Percentiles rank a stretch among this genome's conserved stretches.
These are phyloP conservation scores for Colletotrichum navitas DNA, from an alignment of 2,329 filamentous ascomycete genomes.

Conservation along the genomic window DNA sequence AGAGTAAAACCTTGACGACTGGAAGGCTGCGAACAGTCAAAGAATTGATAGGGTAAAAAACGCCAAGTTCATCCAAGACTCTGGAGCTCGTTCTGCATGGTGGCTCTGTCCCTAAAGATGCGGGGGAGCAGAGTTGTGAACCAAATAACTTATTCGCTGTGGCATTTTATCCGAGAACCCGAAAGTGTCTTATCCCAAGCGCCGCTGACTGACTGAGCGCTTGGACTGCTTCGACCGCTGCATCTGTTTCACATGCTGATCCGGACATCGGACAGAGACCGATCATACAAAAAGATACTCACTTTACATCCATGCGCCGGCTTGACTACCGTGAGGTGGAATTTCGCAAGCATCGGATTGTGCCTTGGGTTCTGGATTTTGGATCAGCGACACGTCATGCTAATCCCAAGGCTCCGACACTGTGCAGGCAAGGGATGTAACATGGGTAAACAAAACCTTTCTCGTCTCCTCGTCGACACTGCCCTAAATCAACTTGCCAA, in stretches of 20 bases:
- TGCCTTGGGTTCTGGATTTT: constrained; percentile 8
- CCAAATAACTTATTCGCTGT: constrained; percentile 14
- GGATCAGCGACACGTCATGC: constrained; percentile 36
- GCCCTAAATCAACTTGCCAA: neutral
- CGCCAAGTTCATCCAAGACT: constrained; percentile 31
- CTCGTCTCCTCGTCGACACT: constrained; percentile 11
- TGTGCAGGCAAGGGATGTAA: neutral
- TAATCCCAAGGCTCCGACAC: neutral
- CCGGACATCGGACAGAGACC: constrained; percentile 32
- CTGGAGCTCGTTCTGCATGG: neutral
- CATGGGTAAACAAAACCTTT: constrained; percentile 35
- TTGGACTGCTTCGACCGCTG: constrained; percentile 26
- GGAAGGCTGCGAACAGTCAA: neutral
- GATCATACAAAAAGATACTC: constrained; percentile 30
- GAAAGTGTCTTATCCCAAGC: constrained; percentile 19
- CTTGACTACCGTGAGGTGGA: constrained; percentile 28
- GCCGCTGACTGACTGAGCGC: constrained; percentile 17
- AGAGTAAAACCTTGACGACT: neutral
- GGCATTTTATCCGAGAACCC: constrained; percentile 9
- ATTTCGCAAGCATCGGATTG: constrained; percentile 30
- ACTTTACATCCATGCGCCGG: constrained; percentile 35
- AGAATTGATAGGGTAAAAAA: constrained; percentile 1
- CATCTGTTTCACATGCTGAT: constrained; percentile 34
- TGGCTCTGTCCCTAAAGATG: neutral
- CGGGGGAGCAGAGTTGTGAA: neutral